Evolutionary conservation across 148 eudicot genomes (phyloP).

Genomic region (Gaultheria prostrata): DNA sequence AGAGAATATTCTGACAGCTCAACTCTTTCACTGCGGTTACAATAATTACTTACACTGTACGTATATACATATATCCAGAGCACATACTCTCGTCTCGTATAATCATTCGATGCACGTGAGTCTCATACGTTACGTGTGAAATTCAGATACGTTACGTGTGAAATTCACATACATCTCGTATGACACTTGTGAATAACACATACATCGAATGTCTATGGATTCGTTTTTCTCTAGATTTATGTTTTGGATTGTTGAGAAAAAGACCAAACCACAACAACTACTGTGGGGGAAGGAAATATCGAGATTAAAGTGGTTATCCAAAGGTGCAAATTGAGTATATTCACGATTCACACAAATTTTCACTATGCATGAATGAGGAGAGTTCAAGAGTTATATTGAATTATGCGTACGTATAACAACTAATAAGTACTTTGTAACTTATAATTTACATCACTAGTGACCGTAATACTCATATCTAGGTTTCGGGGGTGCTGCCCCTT

Average conservation of each 20-base stretch:
- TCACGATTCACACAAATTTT: no score
- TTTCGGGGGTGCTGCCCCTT: no score
- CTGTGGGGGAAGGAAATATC: neutral
- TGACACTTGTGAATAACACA: neutral
- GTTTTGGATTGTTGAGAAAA: neutral
- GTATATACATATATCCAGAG: no score
- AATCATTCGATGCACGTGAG: neutral
- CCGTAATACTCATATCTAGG: neutral
- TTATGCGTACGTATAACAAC: neutral
- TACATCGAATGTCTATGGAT: neutral
- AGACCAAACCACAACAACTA: neutral
- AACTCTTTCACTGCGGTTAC: neutral
- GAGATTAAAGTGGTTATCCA: neutral
- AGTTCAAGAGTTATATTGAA: neutral
- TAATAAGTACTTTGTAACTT: no score
- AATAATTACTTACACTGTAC: neutral
- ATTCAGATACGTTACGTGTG: no score
- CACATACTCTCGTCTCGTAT: no score
- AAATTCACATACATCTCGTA: no score
- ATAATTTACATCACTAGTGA: no score
- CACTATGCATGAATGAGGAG: neutral
- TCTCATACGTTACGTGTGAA: neutral
- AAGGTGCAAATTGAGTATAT: neutral
- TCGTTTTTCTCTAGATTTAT: neutral
- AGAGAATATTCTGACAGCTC: slow-evolving; percentile 26